These are phyloP conservation scores for Chloris gayana DNA, from an alignment of 176 grass and related monocot genomes.

Conservation along the genomic window DNA sequence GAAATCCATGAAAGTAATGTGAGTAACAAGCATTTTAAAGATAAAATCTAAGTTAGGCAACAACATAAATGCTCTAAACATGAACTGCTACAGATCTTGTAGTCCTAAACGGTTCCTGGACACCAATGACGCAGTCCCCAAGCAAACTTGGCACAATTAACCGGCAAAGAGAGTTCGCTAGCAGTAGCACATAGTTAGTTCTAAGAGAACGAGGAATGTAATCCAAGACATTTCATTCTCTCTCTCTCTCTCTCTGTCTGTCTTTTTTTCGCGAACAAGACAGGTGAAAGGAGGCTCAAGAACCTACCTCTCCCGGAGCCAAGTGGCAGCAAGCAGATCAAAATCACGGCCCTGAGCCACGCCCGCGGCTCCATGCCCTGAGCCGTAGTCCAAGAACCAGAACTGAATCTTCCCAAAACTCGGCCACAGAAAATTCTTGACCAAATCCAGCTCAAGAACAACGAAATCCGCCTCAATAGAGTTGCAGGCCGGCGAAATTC, in stretches of 20 bases:
- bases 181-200: not conserved
- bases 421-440: not conserved
- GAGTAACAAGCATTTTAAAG: not conserved
- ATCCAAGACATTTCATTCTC: not conserved
- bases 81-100: not conserved
- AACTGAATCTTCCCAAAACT: not conserved
- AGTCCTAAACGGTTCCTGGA: not conserved
- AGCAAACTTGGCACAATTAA: not conserved
- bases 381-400: not conserved
- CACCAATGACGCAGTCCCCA: slow-evolving; percentile 7
- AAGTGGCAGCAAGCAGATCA: slow-evolving; percentile 47
- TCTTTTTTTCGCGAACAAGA: not conserved
- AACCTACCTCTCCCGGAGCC: slow-evolving; percentile 64
- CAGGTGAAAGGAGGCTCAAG: not conserved
- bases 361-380: slow-evolving; percentile 48
- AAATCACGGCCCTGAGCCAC: slow-evolving; percentile 39
- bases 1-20: not conserved
- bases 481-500: not conserved
- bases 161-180: not conserved
- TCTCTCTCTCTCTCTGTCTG: too few species aligned
- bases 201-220: not conserved
- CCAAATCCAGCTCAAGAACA: not conserved
- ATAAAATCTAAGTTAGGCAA: not conserved
- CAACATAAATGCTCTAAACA: not conserved
- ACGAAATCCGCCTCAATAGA: not conserved